Percentiles rank a stretch among this genome's conserved stretches.
phyloP scores from a whole-genome alignment of 208 protist species.

The Trypanosomatidae sp. region DNA sequence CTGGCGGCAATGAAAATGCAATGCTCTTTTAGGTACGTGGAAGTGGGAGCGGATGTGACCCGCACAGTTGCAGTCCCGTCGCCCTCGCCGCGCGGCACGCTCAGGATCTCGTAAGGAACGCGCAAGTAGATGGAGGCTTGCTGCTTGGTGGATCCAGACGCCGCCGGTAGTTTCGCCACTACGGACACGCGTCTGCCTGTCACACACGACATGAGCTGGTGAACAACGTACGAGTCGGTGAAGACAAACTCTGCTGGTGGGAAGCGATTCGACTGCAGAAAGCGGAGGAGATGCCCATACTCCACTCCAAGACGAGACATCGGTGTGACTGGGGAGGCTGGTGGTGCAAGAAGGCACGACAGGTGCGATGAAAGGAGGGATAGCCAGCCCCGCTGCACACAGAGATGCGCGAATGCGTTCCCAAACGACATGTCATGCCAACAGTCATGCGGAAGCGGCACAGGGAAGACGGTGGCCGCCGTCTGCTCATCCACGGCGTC shows the following conservation, averaged over 20 bases:
- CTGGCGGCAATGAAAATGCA: slow-evolving; percentile 3
- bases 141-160: slow-evolving; percentile 7
- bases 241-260: slow-evolving; percentile 17
- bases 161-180: slow-evolving; percentile 10
- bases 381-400: slow-evolving; percentile 25
- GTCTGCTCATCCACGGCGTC: slow-evolving; percentile 4
- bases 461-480: slow-evolving; percentile 1
- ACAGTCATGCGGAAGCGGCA: slow-evolving; percentile 1
- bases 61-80: slow-evolving; percentile 2
- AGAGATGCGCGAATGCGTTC: slow-evolving; percentile 18
- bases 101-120: slow-evolving; percentile 24
- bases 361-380: slow-evolving; percentile 10
- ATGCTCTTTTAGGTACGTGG: slow-evolving; percentile 9
- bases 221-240: slow-evolving; percentile 23
- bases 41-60: slow-evolving; percentile 4
- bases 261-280: background rate
- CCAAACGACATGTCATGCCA: slow-evolving; percentile 5
- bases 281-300: slow-evolving; percentile 20
- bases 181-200: slow-evolving; percentile 16
- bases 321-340: background rate
- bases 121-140: slow-evolving; percentile 19
- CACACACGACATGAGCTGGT: slow-evolving; percentile 21
- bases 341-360: background rate
- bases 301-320: slow-evolving; percentile 9
- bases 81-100: slow-evolving; percentile 1